phyloP scores from a whole-genome alignment of 306 rosid genomes.

The Cucurbita maxima region DNA sequence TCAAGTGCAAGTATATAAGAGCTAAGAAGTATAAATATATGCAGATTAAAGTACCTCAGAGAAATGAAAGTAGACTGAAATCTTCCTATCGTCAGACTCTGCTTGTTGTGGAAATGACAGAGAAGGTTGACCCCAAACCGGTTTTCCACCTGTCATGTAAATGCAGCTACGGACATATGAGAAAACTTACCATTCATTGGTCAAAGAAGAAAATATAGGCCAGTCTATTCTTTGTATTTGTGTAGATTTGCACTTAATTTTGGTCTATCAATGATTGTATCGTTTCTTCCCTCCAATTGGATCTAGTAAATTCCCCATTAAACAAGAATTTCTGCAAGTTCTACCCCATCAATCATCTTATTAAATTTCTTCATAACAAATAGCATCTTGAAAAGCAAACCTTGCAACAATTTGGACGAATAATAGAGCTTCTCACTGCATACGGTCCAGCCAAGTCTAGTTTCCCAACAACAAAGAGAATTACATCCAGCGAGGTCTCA shows the following conservation, averaged over 20 bases:
- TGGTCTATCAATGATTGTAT: background rate
- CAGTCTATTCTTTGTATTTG: background rate
- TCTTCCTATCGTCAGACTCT: constrained; percentile 45
- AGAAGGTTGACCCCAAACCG: constrained; percentile 55
- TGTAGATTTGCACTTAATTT: background rate
- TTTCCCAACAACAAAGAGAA: constrained; percentile 71
- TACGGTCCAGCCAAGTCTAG: constrained; percentile 77
- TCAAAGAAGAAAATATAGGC: background rate
- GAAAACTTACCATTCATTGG: too few species aligned
- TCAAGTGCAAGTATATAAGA: background rate
- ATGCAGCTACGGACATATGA: background rate
- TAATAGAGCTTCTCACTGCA: constrained; percentile 45
- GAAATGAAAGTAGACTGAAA: constrained; percentile 49
- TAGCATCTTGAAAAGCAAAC: constrained; percentile 23
- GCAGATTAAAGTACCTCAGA: constrained; percentile 41
- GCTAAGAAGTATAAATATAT: background rate
- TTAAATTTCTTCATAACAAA: background rate
- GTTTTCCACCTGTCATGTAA: constrained; percentile 65
- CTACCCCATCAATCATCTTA: background rate
- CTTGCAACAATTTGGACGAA: constrained; percentile 78
- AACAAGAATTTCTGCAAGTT: background rate
- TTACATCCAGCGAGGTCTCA: constrained; percentile 69
- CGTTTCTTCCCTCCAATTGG: background rate
- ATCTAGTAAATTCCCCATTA: background rate
- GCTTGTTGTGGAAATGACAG: constrained; percentile 42